Conservation (phyloP, 73 alveolate species). For the Durusdinium trenchii region DNA sequence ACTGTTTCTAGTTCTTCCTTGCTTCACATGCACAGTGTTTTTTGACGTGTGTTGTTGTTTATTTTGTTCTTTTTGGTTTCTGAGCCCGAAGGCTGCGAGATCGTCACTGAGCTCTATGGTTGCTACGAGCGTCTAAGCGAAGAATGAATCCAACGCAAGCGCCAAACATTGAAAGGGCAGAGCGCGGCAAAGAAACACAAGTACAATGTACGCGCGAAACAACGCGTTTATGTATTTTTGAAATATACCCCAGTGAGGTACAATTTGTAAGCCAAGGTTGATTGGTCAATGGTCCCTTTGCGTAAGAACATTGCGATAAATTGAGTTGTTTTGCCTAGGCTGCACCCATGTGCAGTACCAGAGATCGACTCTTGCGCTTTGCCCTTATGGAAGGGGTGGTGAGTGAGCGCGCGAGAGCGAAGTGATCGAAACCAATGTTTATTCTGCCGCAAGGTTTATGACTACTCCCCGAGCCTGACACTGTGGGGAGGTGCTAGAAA, state of each 20-base stretch:
- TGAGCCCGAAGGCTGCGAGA: slow-evolving; percentile 78
- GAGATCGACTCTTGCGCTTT: slow-evolving; percentile 16
- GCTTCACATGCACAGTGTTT: too few species aligned
- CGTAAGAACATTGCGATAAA: not conserved
- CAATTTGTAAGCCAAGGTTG: not conserved
- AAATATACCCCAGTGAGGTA: too few species aligned
- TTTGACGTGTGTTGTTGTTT: too few species aligned
- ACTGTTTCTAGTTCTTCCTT: too few species aligned
- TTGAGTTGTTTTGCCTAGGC: not conserved
- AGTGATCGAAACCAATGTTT: too few species aligned
- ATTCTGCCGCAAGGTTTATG: slow-evolving; percentile 11
- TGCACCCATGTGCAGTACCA: slow-evolving; percentile 10
- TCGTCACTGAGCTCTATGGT: slow-evolving; percentile 70
- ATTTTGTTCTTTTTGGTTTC: too few species aligned
- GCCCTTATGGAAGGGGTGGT: not conserved
- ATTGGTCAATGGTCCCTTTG: not conserved
- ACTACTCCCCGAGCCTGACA: not conserved
- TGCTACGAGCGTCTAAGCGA: not conserved
- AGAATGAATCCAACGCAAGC: too few species aligned
- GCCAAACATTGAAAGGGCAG: too few species aligned
- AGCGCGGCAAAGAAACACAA: too few species aligned
- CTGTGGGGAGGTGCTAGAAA: slow-evolving; percentile 34
- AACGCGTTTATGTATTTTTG: not conserved
- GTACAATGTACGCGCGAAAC: too few species aligned
- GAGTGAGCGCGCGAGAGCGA: too few species aligned